Evolutionary conservation across 139 green algal species (phyloP).

Genomic region (Zygnema cylindricum): DNA sequence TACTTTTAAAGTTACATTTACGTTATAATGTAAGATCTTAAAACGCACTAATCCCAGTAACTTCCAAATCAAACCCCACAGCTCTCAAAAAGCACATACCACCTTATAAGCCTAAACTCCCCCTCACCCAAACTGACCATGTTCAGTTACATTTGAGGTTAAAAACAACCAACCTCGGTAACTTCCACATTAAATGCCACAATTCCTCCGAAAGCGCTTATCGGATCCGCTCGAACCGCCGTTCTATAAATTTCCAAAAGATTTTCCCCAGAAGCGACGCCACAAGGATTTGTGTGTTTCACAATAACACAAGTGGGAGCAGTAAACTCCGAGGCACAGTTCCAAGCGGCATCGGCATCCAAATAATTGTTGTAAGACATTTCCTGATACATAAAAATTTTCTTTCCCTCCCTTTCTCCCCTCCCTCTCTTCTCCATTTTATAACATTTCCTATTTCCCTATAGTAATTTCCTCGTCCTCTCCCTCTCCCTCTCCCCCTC

Average conservation of each 20-base stretch:
- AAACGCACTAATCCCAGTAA: too few species aligned
- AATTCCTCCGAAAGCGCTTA: conserved; percentile 96
- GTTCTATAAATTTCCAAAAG: conserved; percentile 91
- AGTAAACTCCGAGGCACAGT: conserved; percentile 77
- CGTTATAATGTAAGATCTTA: too few species aligned
- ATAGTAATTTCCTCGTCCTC: background rate
- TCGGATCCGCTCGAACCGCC: conserved; percentile 92
- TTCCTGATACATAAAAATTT: conserved; percentile 67
- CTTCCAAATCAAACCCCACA: too few species aligned
- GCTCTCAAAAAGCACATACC: too few species aligned
- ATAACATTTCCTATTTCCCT: background rate
- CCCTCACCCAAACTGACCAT: too few species aligned
- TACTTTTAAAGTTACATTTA: too few species aligned
- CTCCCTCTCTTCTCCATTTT: background rate
- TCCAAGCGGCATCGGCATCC: conserved; percentile 86
- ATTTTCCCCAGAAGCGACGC: conserved; percentile 71
- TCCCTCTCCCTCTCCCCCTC: background rate
- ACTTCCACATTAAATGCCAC: conserved; percentile 94
- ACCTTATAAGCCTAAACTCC: too few species aligned
- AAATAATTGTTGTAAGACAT: conserved; percentile 99
- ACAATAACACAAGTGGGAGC: conserved; percentile 94
- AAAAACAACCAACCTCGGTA: conserved; percentile 46
- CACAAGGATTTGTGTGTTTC: conserved; percentile 99
- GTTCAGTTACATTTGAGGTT: conserved; percentile 13
- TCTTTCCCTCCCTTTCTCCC: background rate